Conservation (phyloP, 345 rosid species). For the Gossypium bickii region DNA sequence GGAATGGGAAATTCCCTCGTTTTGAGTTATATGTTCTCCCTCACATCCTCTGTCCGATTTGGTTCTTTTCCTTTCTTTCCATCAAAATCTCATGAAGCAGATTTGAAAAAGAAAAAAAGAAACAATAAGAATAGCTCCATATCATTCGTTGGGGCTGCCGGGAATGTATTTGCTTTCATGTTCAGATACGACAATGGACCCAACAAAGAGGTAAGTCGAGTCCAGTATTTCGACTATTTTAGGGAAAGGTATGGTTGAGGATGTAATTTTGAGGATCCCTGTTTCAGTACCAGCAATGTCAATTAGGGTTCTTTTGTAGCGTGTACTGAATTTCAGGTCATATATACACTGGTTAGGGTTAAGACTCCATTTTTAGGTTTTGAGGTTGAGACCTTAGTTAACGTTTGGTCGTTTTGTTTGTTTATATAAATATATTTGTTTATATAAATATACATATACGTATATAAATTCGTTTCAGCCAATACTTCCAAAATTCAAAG, state of each 20-base stretch:
- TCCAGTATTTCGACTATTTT: not conserved
- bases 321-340: constrained; percentile 19
- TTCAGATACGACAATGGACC: not conserved
- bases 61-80: constrained; percentile 22
- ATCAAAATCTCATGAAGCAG: not conserved
- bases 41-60: constrained; percentile 17
- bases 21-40: constrained; percentile 25
- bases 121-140: not conserved
- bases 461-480: no score
- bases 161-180: not conserved
- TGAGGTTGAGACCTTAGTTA: constrained; percentile 11
- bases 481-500: no score
- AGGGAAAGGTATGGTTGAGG: not conserved
- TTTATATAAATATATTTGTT: not conserved
- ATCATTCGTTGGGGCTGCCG: not conserved
- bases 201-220: not conserved
- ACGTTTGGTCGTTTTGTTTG: constrained; percentile 6
- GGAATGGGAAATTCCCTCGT: constrained; percentile 14
- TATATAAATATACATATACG: no score
- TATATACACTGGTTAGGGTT: constrained; percentile 10
- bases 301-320: constrained; percentile 12
- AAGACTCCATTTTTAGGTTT: not conserved
- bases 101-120: constrained; percentile 1
- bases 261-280: constrained; percentile 9
- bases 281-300: constrained; percentile 10